Conservation (phyloP, 1,284 basidiomycete genomes). For the Cryptococcus wingfieldii region DNA sequence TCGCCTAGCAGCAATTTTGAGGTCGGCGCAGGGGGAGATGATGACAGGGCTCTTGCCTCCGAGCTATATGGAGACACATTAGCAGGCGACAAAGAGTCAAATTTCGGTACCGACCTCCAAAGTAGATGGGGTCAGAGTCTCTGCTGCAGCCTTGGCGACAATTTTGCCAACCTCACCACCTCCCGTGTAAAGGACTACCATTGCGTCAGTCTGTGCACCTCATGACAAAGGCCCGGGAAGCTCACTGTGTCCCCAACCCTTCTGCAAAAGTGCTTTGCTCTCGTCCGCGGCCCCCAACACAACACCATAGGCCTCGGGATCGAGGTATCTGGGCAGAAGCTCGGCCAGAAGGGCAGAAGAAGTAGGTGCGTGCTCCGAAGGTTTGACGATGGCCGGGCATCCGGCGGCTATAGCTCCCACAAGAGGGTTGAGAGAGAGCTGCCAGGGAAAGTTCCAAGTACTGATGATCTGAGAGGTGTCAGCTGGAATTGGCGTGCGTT, state of each 20-base stretch:
- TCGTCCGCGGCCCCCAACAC: slow-evolving; percentile 73
- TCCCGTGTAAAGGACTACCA: slow-evolving; percentile 65
- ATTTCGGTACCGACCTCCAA: slow-evolving; percentile 52
- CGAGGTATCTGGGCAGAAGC: slow-evolving; percentile 75
- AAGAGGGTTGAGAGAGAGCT: slow-evolving; percentile 57
- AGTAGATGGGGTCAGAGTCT: slow-evolving; percentile 76
- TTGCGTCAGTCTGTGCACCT: slow-evolving; percentile 34
- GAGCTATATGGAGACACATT: slow-evolving; percentile 47
- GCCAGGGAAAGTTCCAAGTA: slow-evolving; percentile 57
- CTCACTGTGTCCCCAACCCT: slow-evolving; percentile 82
- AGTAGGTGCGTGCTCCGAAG: slow-evolving; percentile 71
- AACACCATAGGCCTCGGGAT: slow-evolving; percentile 64
- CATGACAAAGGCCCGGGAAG: slow-evolving; percentile 8
- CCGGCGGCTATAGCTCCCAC: slow-evolving; percentile 77
- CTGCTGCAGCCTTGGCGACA: slow-evolving; percentile 75
- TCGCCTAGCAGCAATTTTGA: slow-evolving; percentile 47
- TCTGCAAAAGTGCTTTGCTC: slow-evolving; percentile 70
- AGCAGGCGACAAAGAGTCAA: background rate
- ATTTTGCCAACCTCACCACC: slow-evolving; percentile 69
- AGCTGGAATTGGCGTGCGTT: background rate
- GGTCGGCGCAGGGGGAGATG: slow-evolving; percentile 60
- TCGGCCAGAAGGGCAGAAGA: slow-evolving; percentile 65
- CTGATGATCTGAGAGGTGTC: slow-evolving; percentile 35
- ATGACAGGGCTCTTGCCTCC: slow-evolving; percentile 82
- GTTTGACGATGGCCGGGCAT: slow-evolving; percentile 66